Evolutionary conservation across 306 rosid species (phyloP).

Genomic region (Crotalaria pallida): DNA sequence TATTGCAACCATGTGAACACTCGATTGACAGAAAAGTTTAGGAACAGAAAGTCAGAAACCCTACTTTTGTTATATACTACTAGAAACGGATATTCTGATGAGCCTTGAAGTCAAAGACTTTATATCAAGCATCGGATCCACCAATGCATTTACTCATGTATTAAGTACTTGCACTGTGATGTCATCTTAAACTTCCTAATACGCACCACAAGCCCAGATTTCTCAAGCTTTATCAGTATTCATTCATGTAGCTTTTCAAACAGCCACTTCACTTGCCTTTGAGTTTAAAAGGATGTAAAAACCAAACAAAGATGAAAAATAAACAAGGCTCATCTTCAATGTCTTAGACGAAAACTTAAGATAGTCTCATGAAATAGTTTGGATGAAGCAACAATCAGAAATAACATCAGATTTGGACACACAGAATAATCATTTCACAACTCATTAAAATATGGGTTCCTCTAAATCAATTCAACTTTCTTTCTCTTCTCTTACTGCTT

Average conservation of each 20-base stretch:
- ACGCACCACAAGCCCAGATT: not conserved
- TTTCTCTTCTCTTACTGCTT: no score
- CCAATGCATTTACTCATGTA: slow-evolving; percentile 1
- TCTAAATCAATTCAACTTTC: no score
- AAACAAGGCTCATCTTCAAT: not conserved
- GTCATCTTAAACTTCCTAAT: slow-evolving; percentile 11
- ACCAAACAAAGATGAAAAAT: not conserved
- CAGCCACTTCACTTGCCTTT: not conserved
- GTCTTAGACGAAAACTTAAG: not conserved
- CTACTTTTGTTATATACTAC: not conserved
- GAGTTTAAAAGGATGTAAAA: not conserved
- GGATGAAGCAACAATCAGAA: not conserved
- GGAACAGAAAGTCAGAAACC: slow-evolving; percentile 1
- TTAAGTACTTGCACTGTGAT: not conserved
- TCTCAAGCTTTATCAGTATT: slow-evolving; percentile 6
- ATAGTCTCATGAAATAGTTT: not conserved
- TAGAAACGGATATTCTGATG: not conserved
- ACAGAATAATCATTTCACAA: no score
- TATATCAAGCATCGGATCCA: not conserved
- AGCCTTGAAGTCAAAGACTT: not conserved
- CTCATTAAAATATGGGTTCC: no score
- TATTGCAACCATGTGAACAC: not conserved
- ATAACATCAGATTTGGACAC: no score
- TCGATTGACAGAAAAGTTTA: not conserved
- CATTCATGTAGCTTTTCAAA: not conserved